phyloP scores from a whole-genome alignment of 192 early-diverging fungal species.

The Entophlyctis luteolus region DNA sequence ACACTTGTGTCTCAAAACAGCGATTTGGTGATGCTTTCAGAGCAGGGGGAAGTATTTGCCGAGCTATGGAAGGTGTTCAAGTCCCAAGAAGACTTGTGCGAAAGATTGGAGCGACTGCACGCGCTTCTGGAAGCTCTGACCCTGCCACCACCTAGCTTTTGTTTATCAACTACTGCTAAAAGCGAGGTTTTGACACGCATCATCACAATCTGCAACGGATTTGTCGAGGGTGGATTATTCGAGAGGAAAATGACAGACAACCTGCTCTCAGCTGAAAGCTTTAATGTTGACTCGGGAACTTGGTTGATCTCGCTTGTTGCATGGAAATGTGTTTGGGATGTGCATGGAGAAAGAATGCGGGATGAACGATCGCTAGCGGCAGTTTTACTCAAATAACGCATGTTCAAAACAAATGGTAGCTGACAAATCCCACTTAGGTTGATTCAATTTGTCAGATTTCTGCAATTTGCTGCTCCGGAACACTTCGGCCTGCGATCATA shows the following conservation, averaged over 20 bases:
- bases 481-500: no score
- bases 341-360: constrained; percentile 23
- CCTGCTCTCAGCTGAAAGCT: constrained; percentile 1
- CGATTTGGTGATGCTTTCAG: constrained; percentile 14
- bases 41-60: constrained; percentile 27
- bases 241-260: not conserved
- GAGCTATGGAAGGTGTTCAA: constrained; percentile 25
- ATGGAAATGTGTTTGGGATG: constrained; percentile 24
- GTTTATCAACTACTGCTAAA: not conserved
- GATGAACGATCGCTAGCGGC: no score
- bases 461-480: no score
- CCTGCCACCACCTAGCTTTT: not conserved
- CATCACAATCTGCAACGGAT: not conserved
- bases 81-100: not conserved
- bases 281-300: not conserved
- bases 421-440: no score
- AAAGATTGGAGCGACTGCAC: not conserved
- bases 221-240: not conserved
- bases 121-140: constrained; percentile 14
- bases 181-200: not conserved
- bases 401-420: no score
- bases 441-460: no score
- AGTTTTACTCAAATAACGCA: no score
- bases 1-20: not conserved
- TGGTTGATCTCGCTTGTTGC: constrained; percentile 23